Base-by-base conservation (phyloP, 1,284 basidiomycete genomes). In the Cutaneotrichosporon spelunceum region DNA sequence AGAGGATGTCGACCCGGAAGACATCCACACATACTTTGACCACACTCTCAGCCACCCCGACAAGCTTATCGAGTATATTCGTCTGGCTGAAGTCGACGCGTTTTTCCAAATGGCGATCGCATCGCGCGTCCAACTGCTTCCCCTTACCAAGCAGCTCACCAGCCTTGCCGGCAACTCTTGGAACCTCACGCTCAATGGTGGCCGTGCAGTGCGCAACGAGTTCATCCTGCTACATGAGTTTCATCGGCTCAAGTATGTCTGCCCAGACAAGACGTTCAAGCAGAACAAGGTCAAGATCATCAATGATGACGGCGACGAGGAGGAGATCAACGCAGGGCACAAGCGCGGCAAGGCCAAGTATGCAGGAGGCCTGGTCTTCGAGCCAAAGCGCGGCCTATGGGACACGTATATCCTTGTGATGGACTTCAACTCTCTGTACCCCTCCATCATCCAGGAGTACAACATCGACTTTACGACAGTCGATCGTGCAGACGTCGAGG, bases 371-470 rank as follows among this genome's bases (percentile, higher is more conserved):
- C 84, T 98, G 54, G 96, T 99, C 16, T 95, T 99, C 67, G 93
- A 97, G 68, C 96, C 96, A 0, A 96, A 97, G 81, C 84, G 91
- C 61, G 93, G 94, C 6, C 81, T 99, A 55, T 99, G 92, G 91
- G 96, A 99, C 82, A 95, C 89, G 71, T 96, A 86, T 76, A 91
- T 99, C 76, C 84, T 99, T 29, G 95, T 99, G 76, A 99, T 99
- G 96, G 96, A 99, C 81, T 99, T 99, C 86, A 99, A 99, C 81
- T 98, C 93, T 70, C 84, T 99, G 64, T 99, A 99, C 77, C 96
- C 96, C 10, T 94, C 91, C 78, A 99, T 99, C 81, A 99, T 99
- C 61, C 96, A 99, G 73, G 96, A 99, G 82, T 99, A 91, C 80
- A 99, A 99, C 75, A 98, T 99, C 71, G 94, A 99, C 79, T 99